Percentiles rank a stretch among this genome's conserved stretches.
Conservation (phyloP, 257 asterid species). For the Cinchona pubescens region DNA sequence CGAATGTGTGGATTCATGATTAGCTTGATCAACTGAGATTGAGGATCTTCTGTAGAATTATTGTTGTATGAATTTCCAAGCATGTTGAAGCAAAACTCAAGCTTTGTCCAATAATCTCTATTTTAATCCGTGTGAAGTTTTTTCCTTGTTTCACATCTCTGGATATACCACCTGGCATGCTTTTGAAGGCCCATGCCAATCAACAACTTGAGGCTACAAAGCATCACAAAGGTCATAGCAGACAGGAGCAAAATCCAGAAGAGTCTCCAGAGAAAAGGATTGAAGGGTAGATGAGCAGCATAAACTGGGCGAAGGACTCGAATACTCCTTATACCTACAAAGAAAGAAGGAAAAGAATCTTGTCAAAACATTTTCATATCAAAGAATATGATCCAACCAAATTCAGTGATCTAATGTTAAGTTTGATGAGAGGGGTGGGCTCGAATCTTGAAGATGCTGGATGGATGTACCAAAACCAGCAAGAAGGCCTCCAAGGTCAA, state of each 20-base stretch:
- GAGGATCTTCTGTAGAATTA: background rate
- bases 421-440: background rate
- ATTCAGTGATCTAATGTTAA: background rate
- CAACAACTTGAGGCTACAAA: conserved; percentile 81
- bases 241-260: conserved; percentile 66
- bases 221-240: conserved; percentile 79
- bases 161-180: conserved; percentile 80
- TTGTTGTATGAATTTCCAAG: background rate
- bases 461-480: background rate
- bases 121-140: conserved; percentile 70
- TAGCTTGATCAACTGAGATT: background rate
- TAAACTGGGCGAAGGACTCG: conserved; percentile 83
- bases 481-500: background rate
- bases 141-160: conserved; percentile 59
- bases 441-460: background rate
- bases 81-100: background rate
- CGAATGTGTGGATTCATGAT: background rate
- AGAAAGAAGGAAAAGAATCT: background rate
- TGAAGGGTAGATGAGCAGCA: conserved; percentile 76
- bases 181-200: conserved; percentile 78
- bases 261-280: conserved; percentile 72
- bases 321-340: conserved; percentile 74
- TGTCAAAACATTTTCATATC: background rate
- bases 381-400: background rate
- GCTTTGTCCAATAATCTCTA: background rate